Evolutionary conservation across 257 asterid genomes (phyloP), one percentile per base, ranked within the genome.

Genomic region (Solanum phureja): DNA sequence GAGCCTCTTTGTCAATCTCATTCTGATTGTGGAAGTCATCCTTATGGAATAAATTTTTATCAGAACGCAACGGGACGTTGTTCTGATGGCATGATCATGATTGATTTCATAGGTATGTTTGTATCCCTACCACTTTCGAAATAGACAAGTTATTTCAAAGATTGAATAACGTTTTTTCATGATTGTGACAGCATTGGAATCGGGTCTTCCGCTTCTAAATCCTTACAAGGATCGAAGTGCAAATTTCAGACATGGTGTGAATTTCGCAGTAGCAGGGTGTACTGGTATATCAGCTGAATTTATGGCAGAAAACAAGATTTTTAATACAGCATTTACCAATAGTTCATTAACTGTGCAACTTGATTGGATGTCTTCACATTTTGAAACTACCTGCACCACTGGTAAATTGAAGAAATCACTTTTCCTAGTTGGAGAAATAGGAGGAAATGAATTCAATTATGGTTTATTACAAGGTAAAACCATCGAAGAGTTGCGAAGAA

Each of bases 381-480:
- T 90, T 73, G 7, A 88, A 13, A 6, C n/a, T n/a, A 86, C 84
- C 23, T 90, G 90, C 62, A 12, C 2, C 19, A 8, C 14, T 24
- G 37, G 64, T 77, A 77, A 5, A 2, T 87, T 86, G 86, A 34
- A 74, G 23, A 64, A 44, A 6, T 37, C 33, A 81, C 35, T 88
- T 14, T 46, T 91, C 69, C 1, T 91, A 12, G 91, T 91, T 49
- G 91, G 89, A 9, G 89, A 90, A 40, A 79, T 90, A 3, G 91
- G 91, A 21, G 27, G 60, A 14, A 68, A 77, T 38, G 91, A 90
- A 5, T 87, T 87, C 68, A 62, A 27, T 40, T 58, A n/a, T 81
- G 89, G 88, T 23, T 81, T 90, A 12, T 3, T n/a, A 4, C 90
- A 87, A 90, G 90, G 87, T 86, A 87, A 90, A 44, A 37, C 89